These are phyloP conservation scores for Collybiopsis luxurians DNA, from an alignment of 768 basidiomycete species.

Conservation along the genomic window DNA sequence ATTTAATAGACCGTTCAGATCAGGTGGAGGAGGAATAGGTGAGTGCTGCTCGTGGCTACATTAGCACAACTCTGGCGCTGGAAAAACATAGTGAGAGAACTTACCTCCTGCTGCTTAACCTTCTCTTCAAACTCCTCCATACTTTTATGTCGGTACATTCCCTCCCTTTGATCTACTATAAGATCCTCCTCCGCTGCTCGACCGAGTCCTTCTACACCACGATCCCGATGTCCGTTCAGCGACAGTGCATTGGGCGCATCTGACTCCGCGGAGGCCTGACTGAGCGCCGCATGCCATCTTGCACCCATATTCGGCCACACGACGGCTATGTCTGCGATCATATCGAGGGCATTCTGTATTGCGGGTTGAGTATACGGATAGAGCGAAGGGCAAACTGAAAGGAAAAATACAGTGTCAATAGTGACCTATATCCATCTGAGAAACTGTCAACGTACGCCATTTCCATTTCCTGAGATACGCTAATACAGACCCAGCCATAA, in stretches of 20 bases:
- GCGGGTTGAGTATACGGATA: conserved; percentile 5
- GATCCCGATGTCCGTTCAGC: background rate
- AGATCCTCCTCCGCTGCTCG: conserved; percentile 11
- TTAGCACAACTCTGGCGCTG: background rate
- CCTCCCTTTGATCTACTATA: conserved; percentile 10
- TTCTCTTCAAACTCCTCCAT: conserved; percentile 8
- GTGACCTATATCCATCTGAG: background rate
- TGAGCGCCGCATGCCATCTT: conserved; percentile 9
- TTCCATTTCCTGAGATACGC: conserved; percentile 10
- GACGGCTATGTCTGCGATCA: conserved; percentile 9
- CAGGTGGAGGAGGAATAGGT: background rate
- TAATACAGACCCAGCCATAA: conserved; percentile 12
- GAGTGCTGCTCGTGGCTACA: background rate
- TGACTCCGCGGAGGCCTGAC: background rate
- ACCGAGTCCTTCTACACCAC: conserved; percentile 10
- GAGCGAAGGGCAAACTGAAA: conserved; percentile 9
- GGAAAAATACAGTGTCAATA: background rate
- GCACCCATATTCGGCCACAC: conserved; percentile 12
- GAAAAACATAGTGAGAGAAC: background rate
- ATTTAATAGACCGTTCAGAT: background rate
- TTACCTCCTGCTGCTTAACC: conserved; percentile 6
- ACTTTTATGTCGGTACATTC: conserved; percentile 12
- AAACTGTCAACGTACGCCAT: conserved; percentile 8
- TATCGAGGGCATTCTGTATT: conserved; percentile 6
- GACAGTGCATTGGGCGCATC: background rate